Percentiles rank a stretch among this genome's conserved stretches.
phyloP scores from a whole-genome alignment of 2,329 filamentous ascomycete genomes.

The Diaporthe amygdali region DNA sequence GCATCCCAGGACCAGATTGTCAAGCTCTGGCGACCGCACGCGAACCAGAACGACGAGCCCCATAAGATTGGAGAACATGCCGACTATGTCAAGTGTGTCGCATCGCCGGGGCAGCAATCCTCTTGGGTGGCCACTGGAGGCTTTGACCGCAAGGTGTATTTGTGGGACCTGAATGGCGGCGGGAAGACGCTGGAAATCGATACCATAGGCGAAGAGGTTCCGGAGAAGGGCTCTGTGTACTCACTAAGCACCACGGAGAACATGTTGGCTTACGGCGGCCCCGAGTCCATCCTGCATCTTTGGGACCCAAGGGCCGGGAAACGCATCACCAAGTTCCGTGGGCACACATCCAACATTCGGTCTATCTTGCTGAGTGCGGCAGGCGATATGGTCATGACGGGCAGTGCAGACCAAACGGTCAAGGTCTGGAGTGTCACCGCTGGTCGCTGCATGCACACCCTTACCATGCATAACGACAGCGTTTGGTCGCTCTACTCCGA shows the following conservation, averaged over 20 bases:
- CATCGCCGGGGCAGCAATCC: conserved; percentile 66
- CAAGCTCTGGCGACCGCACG: conserved; percentile 85
- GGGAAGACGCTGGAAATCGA: conserved; percentile 89
- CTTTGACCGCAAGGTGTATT: conserved; percentile 86
- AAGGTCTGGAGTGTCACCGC: conserved; percentile 98
- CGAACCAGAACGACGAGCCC: conserved; percentile 68
- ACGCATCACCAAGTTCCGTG: conserved; percentile 93
- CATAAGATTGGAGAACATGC: conserved; percentile 88
- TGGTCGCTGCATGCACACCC: conserved; percentile 94
- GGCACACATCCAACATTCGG: conserved; percentile 93
- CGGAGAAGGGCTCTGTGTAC: conserved; percentile 94
- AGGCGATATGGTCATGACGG: conserved; percentile 90
- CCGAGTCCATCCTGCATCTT: conserved; percentile 88
- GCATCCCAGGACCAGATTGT: conserved; percentile 94
- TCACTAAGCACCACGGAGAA: conserved; percentile 80
- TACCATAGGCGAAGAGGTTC: conserved; percentile 79
- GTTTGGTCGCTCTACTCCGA: conserved; percentile 96
- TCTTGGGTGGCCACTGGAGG: conserved; percentile 95
- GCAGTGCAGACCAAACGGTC: conserved; percentile 94
- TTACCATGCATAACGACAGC: conserved; percentile 99
- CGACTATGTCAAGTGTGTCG: conserved; percentile 96
- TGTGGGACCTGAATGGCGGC: conserved; percentile 91
- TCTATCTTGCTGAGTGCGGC: conserved; percentile 88
- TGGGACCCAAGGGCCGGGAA: conserved; percentile 92
- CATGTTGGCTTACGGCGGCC: conserved; percentile 89